Evolutionary conservation across 495 filamentous ascomycete species (phyloP), one percentile per base, ranked within the genome.

Genomic region (Pseudotulostoma volvatum): DNA sequence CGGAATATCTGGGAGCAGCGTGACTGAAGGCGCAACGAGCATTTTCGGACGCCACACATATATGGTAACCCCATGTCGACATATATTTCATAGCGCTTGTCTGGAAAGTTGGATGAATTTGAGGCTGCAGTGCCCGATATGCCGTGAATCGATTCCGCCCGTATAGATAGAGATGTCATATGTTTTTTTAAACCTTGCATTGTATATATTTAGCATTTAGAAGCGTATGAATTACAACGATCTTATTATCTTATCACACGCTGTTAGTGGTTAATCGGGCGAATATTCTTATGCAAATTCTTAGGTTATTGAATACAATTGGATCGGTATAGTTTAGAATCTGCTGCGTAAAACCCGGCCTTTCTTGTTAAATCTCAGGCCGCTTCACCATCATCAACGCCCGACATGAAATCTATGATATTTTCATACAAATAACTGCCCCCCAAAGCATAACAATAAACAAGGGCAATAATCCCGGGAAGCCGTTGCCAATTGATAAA

Each of bases 51-150:
- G 88, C 39, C 70, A 85, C 34, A 60, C 67, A 38, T 95, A 95
- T 56, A 97, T 97, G 90, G 84, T 96, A 17, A 97, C 90, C 38
- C 88, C 90, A 23, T 97, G 90, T 54, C 69, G 84, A 38, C 90
- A 97, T 63, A 87, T 94, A 17, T 97, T 96, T 53, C 90, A 97
- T 53, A 92, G 80, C 34, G 65, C 73, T 36, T 97, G 90, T 53
- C 64, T 97, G 50, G 87, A 96, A 57, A 87, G 84, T 25, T 96
- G 90, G 90, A 92, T 95, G 81, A 70, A 78, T 49, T 84, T 87
- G 52, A 63, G 90, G 39, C 56, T 97, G 51, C 83, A 90, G 59
- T 97, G 90, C 66, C 90, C 90, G 4, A 94, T 94, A 47, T 97
- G 90, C 61, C 72, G 90, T 49, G 88, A 95, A 61, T 74, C 76